Evolutionary conservation across 352 stramenopile genomes (phyloP).

Genomic region (Pythium apleroticum): DNA sequence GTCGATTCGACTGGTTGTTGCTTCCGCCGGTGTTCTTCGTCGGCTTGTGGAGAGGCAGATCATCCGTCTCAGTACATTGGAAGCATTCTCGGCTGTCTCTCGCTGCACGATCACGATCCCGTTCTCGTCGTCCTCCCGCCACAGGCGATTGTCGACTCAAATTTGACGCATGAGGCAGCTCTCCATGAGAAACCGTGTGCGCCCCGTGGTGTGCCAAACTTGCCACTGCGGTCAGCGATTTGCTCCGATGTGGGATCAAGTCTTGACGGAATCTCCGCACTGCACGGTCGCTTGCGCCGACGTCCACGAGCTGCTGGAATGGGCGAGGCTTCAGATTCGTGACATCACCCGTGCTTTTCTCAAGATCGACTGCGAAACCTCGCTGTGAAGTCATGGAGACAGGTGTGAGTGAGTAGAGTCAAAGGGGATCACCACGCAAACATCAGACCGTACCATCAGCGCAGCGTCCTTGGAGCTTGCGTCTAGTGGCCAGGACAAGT

Average conservation of each 20-base stretch:
- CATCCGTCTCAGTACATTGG: conserved; percentile 36
- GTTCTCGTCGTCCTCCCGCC: neutral
- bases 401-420: no score
- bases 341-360: conserved; percentile 31
- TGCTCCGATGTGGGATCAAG: conserved; percentile 60
- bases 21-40: neutral
- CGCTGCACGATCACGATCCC: neutral
- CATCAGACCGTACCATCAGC: conserved; percentile 37
- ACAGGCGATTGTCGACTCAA: conserved; percentile 20
- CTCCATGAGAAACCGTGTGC: conserved; percentile 31
- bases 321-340: conserved; percentile 37
- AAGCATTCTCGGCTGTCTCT: conserved; percentile 59
- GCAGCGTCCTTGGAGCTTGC: conserved; percentile 65
- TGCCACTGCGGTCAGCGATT: conserved; percentile 43
- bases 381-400: no score
- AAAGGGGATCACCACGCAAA: no score
- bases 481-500: conserved; percentile 32
- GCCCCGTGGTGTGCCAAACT: conserved; percentile 23
- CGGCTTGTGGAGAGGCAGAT: neutral
- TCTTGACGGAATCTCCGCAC: conserved; percentile 71
- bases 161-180: neutral
- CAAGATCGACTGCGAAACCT: conserved; percentile 52
- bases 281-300: conserved; percentile 54
- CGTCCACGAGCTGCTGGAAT: conserved; percentile 46
- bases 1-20: conserved; percentile 16